Evolutionary conservation across 768 basidiomycete genomes (phyloP), one percentile per base, ranked within the genome.

Genomic region (Kwoniella newhampshirensis): DNA sequence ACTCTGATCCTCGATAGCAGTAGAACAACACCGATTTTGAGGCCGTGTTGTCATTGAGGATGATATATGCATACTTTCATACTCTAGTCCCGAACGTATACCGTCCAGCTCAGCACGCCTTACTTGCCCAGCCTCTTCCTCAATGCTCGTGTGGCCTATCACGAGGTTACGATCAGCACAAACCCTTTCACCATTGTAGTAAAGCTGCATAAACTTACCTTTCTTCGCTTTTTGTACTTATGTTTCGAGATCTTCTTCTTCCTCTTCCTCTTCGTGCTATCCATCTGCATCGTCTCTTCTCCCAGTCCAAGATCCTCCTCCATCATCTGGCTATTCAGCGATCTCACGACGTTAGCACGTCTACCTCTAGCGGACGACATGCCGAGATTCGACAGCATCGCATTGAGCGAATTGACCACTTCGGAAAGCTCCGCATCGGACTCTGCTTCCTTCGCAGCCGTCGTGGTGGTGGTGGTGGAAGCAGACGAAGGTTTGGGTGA

Each of bases 211-310:
- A 17, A n/a, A 77, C 85, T 59, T 74, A 89, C 89, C 80, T 85
- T 87, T 82, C 91, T 82, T 66, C 89, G 85, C 81, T 93, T 93
- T 85, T 86, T 89, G 70, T 89, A 82, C 80, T 93, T 93, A 77
- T 94, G 91, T 79, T 92, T 94, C 83, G 87, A 90, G 86, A 94
- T 94, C 85, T 93, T 94, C 85, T 85, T 82, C 72, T 81, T 77
- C 58, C 52, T 80, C 79, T 41, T 75, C 52, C 74, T 63, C 66
- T 70, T 68, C 37, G 68, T 66, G 48, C 71, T 73, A 44, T 73
- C 71, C 67, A 75, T 54, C 82, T 79, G 54, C 81, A 80, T 40
- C 81, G 80, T n/a, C 81, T 81, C 64, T 77, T 57, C 61, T 9
- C 40, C 26, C n/a, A 42, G 26, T 42, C 54, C 51, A 23, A 46